Base-by-base conservation (phyloP, 345 rosid genomes). In the Passiflora organensis region DNA sequence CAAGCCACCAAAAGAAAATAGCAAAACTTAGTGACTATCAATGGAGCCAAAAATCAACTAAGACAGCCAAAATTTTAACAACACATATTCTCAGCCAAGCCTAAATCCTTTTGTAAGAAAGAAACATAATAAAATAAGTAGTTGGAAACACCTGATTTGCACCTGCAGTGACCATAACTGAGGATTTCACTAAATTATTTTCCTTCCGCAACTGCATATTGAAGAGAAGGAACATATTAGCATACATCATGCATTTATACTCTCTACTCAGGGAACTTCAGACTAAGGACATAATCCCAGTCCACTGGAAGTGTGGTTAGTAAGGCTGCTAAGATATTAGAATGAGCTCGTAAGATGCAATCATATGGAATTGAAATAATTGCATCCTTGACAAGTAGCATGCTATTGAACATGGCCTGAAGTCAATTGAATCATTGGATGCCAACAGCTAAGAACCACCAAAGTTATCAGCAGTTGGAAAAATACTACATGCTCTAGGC, bases 81-180 rank as follows among this genome's bases (percentile, higher is more conserved):
- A n/a, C n/a, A n/a, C n/a, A n/a, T n/a, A n/a, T n/a, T n/a, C n/a
- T n/a, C n/a, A n/a, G n/a, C n/a, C n/a, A n/a, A n/a, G n/a, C n/a
- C n/a, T n/a, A n/a, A n/a, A n/a, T n/a, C n/a, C n/a, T n/a, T n/a
- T n/a, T n/a, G n/a, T n/a, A n/a, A n/a, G n/a, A n/a, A n/a, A n/a
- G n/a, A n/a, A n/a, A 48, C 39, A 17, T 47, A 38, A 23, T 14
- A 39, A 5, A 56, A 19, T 47, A 10, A 10, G 41, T 5, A 53
- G 25, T n/a, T 18, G 22, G 54, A 12, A 8, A 55, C 45, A 89
- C 96, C 95, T 89, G 99, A 69, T 93, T 93, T 72, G 97, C 99
- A 55, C 99, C 97, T 4, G 99, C 82, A 63, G 99, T 93, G 55
- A 89, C 99, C 84, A 93, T 87, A 59, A 93, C 96, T 0, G 77